These are phyloP conservation scores for Mucor sp. DNA, from an alignment of 371 early-diverging fungal species.

Conservation along the genomic window DNA sequence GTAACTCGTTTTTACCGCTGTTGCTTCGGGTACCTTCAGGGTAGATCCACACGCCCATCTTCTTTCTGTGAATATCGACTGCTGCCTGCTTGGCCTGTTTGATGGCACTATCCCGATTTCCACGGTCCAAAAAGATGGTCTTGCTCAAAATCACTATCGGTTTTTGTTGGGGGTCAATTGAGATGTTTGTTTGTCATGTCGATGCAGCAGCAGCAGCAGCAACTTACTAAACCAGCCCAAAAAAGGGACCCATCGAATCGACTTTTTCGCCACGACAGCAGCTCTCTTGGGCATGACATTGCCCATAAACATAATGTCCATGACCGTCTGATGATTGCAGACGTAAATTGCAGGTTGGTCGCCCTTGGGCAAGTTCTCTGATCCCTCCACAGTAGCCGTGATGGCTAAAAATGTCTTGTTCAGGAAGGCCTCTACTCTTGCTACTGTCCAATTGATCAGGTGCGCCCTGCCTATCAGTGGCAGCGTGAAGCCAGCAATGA, in stretches of 20 bases:
- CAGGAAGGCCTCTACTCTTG: conserved; percentile 52
- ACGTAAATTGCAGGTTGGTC: conserved; percentile 67
- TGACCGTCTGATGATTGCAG: conserved; percentile 86
- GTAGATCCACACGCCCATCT: conserved; percentile 84
- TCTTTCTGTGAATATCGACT: conserved; percentile 69
- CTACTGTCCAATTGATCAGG: conserved; percentile 65
- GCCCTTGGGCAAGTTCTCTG: conserved; percentile 50
- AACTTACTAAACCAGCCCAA: conserved; percentile 86
- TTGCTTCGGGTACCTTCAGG: conserved; percentile 94
- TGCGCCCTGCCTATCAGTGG: conserved; percentile 52
- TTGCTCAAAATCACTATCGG: conserved; percentile 68
- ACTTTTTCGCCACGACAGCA: conserved; percentile 81
- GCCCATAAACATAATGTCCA: conserved; percentile 80
- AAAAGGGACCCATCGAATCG: conserved; percentile 78
- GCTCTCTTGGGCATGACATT: conserved; percentile 71
- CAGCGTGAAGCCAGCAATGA: conserved; percentile 46
- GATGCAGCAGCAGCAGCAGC: background rate
- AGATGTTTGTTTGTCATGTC: background rate
- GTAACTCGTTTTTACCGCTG: conserved; percentile 63
- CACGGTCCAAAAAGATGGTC: conserved; percentile 88
- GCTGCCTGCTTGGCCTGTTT: conserved; percentile 84
- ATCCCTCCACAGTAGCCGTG: conserved; percentile 61
- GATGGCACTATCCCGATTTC: conserved; percentile 77
- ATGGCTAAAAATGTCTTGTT: conserved; percentile 60
- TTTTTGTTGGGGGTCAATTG: background rate